Evolutionary conservation across 2,329 filamentous ascomycete genomes (phyloP).

Genomic region (Colletotrichum sp.): DNA sequence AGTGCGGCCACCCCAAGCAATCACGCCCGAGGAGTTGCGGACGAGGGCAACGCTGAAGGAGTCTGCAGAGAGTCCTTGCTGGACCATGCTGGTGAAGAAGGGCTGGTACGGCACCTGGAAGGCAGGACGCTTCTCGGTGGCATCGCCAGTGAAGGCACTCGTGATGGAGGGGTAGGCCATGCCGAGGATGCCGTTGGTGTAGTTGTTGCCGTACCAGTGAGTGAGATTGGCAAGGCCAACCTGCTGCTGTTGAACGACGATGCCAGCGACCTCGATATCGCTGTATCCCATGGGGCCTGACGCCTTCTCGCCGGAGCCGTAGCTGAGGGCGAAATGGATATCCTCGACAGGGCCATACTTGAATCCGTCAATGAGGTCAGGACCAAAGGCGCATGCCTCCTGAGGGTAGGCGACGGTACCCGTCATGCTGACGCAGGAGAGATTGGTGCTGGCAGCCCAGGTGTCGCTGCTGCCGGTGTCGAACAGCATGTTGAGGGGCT

Average conservation of each 20-base stretch:
- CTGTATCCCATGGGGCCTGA: constrained; percentile 52
- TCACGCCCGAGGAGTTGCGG: constrained; percentile 50
- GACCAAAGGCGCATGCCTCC: constrained; percentile 46
- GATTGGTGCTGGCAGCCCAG: constrained; percentile 48
- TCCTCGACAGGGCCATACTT: constrained; percentile 40
- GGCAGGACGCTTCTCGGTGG: constrained; percentile 41
- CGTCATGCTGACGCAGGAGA: constrained; percentile 44
- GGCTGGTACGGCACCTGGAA: constrained; percentile 50
- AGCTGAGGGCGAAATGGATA: constrained; percentile 51
- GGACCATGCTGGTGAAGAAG: constrained; percentile 53
- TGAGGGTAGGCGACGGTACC: constrained; percentile 34
- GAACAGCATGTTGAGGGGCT: constrained; percentile 46
- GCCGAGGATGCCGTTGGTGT: constrained; percentile 56
- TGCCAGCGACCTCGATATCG: constrained; percentile 50
- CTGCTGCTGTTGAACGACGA: constrained; percentile 50
- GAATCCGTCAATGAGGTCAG: constrained; percentile 43
- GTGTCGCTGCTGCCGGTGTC: constrained; percentile 60
- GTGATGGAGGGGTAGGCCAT: constrained; percentile 57
- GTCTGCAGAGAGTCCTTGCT: constrained; percentile 48
- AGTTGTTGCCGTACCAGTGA: constrained; percentile 57
- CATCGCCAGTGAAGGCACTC: constrained; percentile 48
- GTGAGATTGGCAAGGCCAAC: constrained; percentile 55
- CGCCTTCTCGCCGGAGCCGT: constrained; percentile 54
- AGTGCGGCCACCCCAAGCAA: constrained; percentile 48
- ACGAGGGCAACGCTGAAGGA: constrained; percentile 54